phyloP scores from a whole-genome alignment of 345 rosid species.

The Gynandropsis gynandra region DNA sequence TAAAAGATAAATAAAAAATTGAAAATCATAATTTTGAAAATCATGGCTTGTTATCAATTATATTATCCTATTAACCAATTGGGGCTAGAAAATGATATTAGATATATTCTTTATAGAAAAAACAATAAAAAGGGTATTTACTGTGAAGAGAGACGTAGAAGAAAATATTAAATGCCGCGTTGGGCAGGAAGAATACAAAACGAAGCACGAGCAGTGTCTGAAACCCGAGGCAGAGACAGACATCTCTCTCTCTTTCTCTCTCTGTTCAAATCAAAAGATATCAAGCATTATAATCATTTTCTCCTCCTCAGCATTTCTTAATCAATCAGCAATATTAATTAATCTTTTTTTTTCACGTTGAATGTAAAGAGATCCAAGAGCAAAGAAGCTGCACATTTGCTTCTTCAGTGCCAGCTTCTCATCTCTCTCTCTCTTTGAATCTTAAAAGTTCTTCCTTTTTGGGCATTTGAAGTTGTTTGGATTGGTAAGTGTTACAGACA shows the following conservation, averaged over 20 bases:
- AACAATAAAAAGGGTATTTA: background rate
- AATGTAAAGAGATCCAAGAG: slow-evolving; percentile 16
- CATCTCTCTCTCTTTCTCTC: slow-evolving; percentile 21
- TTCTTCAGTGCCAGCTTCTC: background rate
- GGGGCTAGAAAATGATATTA: too few species aligned
- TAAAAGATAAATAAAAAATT: too few species aligned
- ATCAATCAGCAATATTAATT: slow-evolving; percentile 6
- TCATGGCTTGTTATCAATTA: too few species aligned
- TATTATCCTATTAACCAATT: too few species aligned
- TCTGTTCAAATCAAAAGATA: slow-evolving; percentile 10
- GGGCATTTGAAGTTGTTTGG: slow-evolving; percentile 14
- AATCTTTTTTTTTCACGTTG: slow-evolving; percentile 13
- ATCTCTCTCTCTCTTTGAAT: slow-evolving; percentile 3
- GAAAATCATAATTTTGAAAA: background rate
- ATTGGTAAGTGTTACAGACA: slow-evolving; percentile 21
- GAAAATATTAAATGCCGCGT: slow-evolving; percentile 7
- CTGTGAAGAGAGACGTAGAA: background rate
- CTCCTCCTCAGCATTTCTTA: slow-evolving; percentile 8
- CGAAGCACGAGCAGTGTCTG: slow-evolving; percentile 26
- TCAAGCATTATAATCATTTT: slow-evolving; percentile 12
- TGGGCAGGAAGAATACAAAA: slow-evolving; percentile 16
- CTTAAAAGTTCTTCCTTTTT: slow-evolving; percentile 11
- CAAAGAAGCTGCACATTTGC: slow-evolving; percentile 14
- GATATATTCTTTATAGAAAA: too few species aligned
- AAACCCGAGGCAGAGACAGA: slow-evolving; percentile 37